Conservation (phyloP, 805 yeast species). For the Yamadazyma philogaea region DNA sequence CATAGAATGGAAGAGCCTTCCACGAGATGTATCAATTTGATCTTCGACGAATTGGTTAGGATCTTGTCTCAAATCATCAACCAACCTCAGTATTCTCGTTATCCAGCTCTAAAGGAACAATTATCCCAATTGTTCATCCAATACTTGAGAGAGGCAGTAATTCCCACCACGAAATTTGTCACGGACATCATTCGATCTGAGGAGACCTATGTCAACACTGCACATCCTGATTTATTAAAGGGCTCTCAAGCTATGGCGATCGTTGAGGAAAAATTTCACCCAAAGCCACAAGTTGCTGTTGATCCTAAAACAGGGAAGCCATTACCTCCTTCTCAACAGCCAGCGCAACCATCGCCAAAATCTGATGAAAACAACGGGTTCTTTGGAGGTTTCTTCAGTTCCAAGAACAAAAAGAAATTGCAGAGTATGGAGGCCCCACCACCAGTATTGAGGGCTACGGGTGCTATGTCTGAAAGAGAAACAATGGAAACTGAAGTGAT, state of each 20-base stretch:
- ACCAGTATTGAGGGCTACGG: constrained; percentile 86
- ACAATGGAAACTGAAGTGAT: constrained; percentile 96
- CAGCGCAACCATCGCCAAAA: constrained; percentile 15
- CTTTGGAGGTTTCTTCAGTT: constrained; percentile 92
- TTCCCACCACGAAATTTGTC: constrained; percentile 86
- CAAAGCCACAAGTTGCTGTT: constrained; percentile 68
- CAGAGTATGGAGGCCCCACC: constrained; percentile 99
- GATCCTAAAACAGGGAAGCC: constrained; percentile 92
- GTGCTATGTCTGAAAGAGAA: constrained; percentile 91
- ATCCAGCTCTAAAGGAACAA: constrained; percentile 87
- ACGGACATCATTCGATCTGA: constrained; percentile 80
- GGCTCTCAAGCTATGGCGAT: constrained; percentile 94
- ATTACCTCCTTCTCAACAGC: constrained; percentile 43
- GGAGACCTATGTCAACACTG: constrained; percentile 93
- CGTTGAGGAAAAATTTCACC: constrained; percentile 83
- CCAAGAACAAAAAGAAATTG: constrained; percentile 88
- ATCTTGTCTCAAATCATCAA: constrained; percentile 80
- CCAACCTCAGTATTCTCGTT: constrained; percentile 80
- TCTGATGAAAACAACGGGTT: constrained; percentile 68
- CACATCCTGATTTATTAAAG: constrained; percentile 92
- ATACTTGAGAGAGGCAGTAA: constrained; percentile 70
- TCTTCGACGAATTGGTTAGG: constrained; percentile 92
- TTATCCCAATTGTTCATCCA: constrained; percentile 76
- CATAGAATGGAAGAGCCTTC: constrained; percentile 93
- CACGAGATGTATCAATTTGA: constrained; percentile 79